A percentile compares a stretch with the other conserved stretches of the same genome.
phyloP scores from a whole-genome alignment of 2,329 filamentous ascomycete genomes.

The Geosmithia flava region DNA sequence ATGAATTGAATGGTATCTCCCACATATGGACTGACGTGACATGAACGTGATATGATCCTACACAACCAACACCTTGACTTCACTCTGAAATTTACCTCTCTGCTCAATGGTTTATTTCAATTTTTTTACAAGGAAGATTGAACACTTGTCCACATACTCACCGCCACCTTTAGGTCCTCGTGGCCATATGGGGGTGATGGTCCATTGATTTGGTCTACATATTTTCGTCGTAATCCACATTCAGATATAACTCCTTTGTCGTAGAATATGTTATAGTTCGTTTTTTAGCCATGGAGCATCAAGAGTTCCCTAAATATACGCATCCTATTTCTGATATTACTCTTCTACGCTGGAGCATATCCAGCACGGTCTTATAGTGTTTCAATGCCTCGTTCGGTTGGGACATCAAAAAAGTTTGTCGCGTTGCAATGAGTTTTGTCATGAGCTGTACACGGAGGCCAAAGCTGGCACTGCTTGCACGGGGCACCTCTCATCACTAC shows the following conservation, averaged over 20 bases:
- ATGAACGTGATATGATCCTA: slow-evolving; percentile 4
- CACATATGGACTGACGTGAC: background rate
- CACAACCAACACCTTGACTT: slow-evolving; percentile 46
- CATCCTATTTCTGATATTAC: too few relatives aligned
- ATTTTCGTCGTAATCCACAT: background rate
- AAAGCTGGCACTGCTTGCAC: too few relatives aligned
- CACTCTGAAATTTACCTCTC: slow-evolving; percentile 66
- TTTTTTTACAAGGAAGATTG: slow-evolving; percentile 74
- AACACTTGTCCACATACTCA: slow-evolving; percentile 51
- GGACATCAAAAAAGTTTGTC: too few relatives aligned
- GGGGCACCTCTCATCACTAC: too few relatives aligned
- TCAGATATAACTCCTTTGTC: background rate
- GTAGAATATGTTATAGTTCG: too few relatives aligned
- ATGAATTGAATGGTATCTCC: background rate
- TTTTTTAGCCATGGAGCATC: too few relatives aligned
- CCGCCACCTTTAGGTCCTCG: slow-evolving; percentile 41
- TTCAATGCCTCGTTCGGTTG: too few relatives aligned
- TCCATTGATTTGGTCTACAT: slow-evolving; percentile 62
- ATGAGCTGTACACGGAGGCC: too few relatives aligned
- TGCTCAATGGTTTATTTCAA: slow-evolving; percentile 63
- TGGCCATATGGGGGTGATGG: slow-evolving; percentile 47
- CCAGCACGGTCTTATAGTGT: too few relatives aligned
- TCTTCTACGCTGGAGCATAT: too few relatives aligned
- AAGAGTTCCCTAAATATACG: too few relatives aligned
- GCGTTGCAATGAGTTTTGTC: too few relatives aligned